Evolutionary conservation across 2,329 filamentous ascomycete genomes (phyloP).

Genomic region (Pseudopyricularia javanii): DNA sequence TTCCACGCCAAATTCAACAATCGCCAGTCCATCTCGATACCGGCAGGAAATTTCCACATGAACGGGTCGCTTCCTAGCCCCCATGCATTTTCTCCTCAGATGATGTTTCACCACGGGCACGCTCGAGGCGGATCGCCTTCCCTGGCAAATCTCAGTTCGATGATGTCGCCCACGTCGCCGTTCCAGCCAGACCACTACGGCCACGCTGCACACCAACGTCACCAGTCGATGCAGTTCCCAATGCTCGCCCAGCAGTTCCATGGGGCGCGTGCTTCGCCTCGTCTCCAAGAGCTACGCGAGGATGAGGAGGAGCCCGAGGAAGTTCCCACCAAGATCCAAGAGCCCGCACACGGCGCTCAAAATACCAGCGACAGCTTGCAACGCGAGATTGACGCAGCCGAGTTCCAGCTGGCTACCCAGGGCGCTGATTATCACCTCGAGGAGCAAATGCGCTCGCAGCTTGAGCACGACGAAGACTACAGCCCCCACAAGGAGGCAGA

Average conservation of each 20-base stretch:
- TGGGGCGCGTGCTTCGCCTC: conserved; percentile 44
- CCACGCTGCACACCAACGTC: conserved; percentile 36
- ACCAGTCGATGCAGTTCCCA: conserved; percentile 47
- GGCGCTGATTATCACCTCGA: conserved; percentile 79
- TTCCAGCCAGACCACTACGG: conserved; percentile 40
- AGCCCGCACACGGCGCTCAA: conserved; percentile 28
- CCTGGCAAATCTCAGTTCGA: conserved; percentile 35
- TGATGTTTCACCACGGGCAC: conserved; percentile 37
- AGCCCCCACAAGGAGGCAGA: conserved; percentile 45
- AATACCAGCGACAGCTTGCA: conserved; percentile 70
- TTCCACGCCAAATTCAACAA: conserved; percentile 56
- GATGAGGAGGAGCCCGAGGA: conserved; percentile 50
- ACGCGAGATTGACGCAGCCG: conserved; percentile 72
- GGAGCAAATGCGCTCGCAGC: conserved; percentile 64
- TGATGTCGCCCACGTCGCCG: conserved; percentile 54
- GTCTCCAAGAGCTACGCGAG: conserved; percentile 62
- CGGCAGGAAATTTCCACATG: conserved; percentile 52
- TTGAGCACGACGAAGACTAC: conserved; percentile 63
- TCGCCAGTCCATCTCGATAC: conserved; percentile 59
- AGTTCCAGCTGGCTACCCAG: conserved; percentile 79
- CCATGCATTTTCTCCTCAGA: conserved; percentile 44
- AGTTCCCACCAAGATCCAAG: conserved; percentile 35
- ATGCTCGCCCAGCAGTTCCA: conserved; percentile 44
- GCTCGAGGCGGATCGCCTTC: conserved; percentile 54
- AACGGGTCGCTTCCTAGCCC: conserved; percentile 46